Percentiles rank a stretch among this genome's conserved stretches.
Evolutionary conservation across 805 yeast species (phyloP).

Genomic region (Ogataea nakhonphanomensis): DNA sequence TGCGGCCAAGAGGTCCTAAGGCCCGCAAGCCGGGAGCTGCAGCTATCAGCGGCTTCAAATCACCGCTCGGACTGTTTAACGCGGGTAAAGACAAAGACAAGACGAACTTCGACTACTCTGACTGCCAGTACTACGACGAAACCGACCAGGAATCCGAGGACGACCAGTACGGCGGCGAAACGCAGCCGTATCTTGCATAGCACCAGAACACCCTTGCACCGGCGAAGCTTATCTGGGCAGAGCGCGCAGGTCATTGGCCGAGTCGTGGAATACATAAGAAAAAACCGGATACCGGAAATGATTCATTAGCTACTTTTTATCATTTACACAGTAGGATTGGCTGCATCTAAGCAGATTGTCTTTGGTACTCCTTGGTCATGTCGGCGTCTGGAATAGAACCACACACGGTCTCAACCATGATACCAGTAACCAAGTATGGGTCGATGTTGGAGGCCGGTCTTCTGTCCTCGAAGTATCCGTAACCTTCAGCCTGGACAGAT

Average conservation of each 20-base stretch:
- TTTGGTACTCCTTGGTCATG: conserved; percentile 84
- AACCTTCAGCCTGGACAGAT: conserved; percentile 96
- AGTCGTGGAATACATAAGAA: neutral
- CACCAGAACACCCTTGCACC: conserved; percentile 7
- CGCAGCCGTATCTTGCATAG: conserved; percentile 4
- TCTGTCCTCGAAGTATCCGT: conserved; percentile 98
- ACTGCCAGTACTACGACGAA: conserved; percentile 26
- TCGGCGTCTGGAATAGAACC: conserved; percentile 94
- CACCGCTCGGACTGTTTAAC: conserved; percentile 12
- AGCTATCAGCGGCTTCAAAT: conserved; percentile 1
- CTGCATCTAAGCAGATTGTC: conserved; percentile 46
- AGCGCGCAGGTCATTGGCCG: conserved; percentile 6
- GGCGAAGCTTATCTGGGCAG: conserved; percentile 2
- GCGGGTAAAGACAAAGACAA: neutral
- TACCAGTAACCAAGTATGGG: conserved; percentile 98
- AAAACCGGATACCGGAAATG: conserved; percentile 7
- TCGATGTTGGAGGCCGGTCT: conserved; percentile 99
- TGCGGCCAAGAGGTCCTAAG: neutral
- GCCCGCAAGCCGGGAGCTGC: neutral
- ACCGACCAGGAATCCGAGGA: conserved; percentile 3
- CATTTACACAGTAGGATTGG: neutral
- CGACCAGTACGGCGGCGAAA: conserved; percentile 7
- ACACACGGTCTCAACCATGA: conserved; percentile 93
- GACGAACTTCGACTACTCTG: conserved; percentile 18
- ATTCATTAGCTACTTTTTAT: conserved; percentile 5